Conservation (phyloP, 2,329 filamentous ascomycete genomes). For the Penicillium corylophilum region DNA sequence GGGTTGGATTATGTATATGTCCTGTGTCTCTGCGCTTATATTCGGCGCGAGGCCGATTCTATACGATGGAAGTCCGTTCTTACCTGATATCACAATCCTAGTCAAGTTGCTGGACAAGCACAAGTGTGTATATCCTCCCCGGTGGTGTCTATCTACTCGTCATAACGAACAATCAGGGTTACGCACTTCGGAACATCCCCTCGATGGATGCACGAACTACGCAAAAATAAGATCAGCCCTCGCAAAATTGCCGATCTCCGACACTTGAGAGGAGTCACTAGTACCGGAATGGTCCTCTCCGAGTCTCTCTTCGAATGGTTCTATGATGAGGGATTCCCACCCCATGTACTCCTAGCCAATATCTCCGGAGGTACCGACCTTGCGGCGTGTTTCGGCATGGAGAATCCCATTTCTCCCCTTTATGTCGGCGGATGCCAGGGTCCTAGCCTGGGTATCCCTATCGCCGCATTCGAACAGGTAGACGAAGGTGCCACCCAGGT, state of each 20-base stretch:
- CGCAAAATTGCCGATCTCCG: slow-evolving; percentile 62
- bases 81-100: slow-evolving; percentile 64
- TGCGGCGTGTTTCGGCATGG: slow-evolving; percentile 43
- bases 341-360: slow-evolving; percentile 65
- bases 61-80: slow-evolving; percentile 79
- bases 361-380: slow-evolving; percentile 78
- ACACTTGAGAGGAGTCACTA: slow-evolving; percentile 59
- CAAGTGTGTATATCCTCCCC: background rate
- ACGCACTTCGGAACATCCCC: slow-evolving; percentile 74
- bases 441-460: slow-evolving; percentile 52
- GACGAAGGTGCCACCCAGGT: slow-evolving; percentile 49
- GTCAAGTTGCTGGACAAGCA: slow-evolving; percentile 61
- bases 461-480: slow-evolving; percentile 59
- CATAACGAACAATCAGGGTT: slow-evolving; percentile 45
- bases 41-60: slow-evolving; percentile 62
- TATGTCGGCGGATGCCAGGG: slow-evolving; percentile 59
- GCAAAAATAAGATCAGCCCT: slow-evolving; percentile 62
- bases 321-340: slow-evolving; percentile 68
- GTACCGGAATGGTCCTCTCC: slow-evolving; percentile 77
- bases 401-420: slow-evolving; percentile 69
- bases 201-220: slow-evolving; percentile 72
- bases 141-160: background rate
- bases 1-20: slow-evolving; percentile 85
- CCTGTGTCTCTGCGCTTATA: slow-evolving; percentile 58
- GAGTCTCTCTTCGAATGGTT: slow-evolving; percentile 77